Evolutionary conservation across 2,329 filamentous ascomycete genomes (phyloP).

Genomic region (Geosmithia flava): DNA sequence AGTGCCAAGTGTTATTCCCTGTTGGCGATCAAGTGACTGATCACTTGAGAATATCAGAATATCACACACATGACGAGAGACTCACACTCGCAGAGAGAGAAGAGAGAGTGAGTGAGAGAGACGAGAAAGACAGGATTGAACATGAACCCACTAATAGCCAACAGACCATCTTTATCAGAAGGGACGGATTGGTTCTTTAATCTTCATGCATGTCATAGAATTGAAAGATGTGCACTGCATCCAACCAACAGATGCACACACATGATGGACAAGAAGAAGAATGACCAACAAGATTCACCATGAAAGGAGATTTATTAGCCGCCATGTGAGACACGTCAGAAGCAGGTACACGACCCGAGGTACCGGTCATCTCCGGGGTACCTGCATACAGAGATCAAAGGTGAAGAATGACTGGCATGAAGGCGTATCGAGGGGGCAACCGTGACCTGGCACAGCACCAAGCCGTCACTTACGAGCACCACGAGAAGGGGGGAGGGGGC

Average conservation of each 20-base stretch:
- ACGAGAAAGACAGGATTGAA: no score
- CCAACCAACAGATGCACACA: no score
- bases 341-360: neutral
- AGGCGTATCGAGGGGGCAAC: slow-evolving; percentile 1
- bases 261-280: neutral
- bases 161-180: no score
- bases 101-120: no score
- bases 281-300: neutral
- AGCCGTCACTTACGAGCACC: neutral
- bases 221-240: no score
- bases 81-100: no score
- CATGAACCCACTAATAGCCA: no score
- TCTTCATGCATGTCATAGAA: no score
- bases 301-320: neutral
- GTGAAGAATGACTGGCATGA: slow-evolving; percentile 1
- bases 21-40: neutral
- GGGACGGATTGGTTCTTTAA: no score
- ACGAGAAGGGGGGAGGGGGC: no score
- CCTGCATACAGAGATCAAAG: neutral
- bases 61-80: neutral
- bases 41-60: neutral
- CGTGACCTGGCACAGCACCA: neutral
- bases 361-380: neutral
- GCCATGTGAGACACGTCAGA: neutral
- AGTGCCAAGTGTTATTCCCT: neutral